phyloP scores from a whole-genome alignment of 495 filamentous ascomycete genomes.

The Xylaria palmicola region DNA sequence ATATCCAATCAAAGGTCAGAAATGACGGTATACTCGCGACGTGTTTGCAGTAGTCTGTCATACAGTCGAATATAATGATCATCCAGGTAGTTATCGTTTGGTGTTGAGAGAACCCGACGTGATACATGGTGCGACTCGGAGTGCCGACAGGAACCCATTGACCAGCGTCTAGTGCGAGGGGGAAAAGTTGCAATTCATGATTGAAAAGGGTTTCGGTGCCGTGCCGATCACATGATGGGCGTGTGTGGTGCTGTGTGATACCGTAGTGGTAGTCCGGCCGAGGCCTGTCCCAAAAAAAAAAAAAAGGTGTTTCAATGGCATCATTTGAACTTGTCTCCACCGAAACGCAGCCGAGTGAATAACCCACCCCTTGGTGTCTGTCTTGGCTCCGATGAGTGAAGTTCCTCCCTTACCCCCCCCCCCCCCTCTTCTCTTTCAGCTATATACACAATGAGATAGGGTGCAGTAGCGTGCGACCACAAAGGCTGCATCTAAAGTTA shows the following conservation, averaged over 20 bases:
- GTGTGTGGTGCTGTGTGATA: too few relatives aligned
- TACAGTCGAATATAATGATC: conserved; percentile 3
- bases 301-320: conserved; percentile 3
- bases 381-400: conserved; percentile 1
- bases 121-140: conserved; percentile 6
- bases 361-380: background rate
- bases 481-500: too few relatives aligned
- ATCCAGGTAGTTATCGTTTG: background rate
- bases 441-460: background rate
- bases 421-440: background rate
- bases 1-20: background rate
- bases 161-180: background rate
- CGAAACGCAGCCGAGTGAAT: background rate
- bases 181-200: too few relatives aligned
- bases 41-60: conserved; percentile 9
- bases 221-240: conserved; percentile 1
- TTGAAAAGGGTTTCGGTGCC: too few relatives aligned
- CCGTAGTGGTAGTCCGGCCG: too few relatives aligned
- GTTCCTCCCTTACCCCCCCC: background rate
- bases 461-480: too few relatives aligned
- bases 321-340: conserved; percentile 1
- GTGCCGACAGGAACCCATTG: background rate
- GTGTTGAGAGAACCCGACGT: conserved; percentile 5
- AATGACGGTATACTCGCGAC: conserved; percentile 2
- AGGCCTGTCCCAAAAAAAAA: too few relatives aligned